These are phyloP conservation scores for Puccinia triticina DNA, from an alignment of 1,284 basidiomycete species.

Conservation along the genomic window DNA sequence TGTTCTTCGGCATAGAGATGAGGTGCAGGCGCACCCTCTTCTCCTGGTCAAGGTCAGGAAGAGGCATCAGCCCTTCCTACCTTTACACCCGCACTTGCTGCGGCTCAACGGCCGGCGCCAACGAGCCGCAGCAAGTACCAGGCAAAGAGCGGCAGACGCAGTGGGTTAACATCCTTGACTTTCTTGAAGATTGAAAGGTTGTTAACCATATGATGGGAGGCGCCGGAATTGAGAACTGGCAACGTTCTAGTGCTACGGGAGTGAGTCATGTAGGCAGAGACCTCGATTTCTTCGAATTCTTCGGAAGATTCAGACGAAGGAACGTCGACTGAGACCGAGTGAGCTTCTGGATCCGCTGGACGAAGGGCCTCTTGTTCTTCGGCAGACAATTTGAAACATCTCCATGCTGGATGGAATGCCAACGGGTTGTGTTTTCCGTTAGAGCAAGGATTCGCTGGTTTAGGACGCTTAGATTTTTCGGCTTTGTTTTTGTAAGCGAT, in stretches of 20 bases:
- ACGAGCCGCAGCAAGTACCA: too few relatives aligned
- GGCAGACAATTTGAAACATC: background rate
- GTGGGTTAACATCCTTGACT: too few relatives aligned
- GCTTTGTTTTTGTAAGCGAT: too few relatives aligned
- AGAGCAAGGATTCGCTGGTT: too few relatives aligned
- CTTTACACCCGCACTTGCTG: too few relatives aligned
- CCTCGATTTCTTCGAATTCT: background rate
- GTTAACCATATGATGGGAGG: conserved; percentile 4
- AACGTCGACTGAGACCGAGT: background rate
- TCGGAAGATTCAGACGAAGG: background rate
- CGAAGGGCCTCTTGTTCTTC: background rate
- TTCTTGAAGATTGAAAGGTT: background rate
- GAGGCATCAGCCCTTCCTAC: too few relatives aligned
- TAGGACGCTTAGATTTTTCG: background rate
- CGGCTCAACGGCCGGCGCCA: too few relatives aligned
- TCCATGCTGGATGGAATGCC: background rate
- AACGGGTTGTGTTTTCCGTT: too few relatives aligned
- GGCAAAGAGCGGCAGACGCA: too few relatives aligned
- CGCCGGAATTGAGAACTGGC: background rate
- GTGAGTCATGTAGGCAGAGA: background rate
- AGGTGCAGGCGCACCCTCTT: too few relatives aligned
- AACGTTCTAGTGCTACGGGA: background rate
- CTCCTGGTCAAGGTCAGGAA: too few relatives aligned
- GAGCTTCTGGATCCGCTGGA: background rate
- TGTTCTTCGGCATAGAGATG: too few relatives aligned